Evolutionary conservation across 129 eudicot genomes (phyloP).

Genomic region (Arctium lappa): DNA sequence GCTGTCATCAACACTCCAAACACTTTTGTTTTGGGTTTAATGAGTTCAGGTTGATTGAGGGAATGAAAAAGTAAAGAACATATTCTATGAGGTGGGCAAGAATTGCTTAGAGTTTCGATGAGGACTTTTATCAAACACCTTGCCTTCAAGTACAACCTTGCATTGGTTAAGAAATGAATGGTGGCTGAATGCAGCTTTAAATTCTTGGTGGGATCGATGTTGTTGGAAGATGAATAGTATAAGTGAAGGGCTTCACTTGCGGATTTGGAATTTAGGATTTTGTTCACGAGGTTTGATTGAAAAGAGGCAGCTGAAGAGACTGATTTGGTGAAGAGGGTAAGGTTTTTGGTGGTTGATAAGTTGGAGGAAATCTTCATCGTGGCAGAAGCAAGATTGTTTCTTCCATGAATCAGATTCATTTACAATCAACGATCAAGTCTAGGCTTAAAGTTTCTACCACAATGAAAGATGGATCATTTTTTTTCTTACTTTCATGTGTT

Average conservation of each 20-base stretch:
- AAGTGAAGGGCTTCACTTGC: constrained; percentile 49
- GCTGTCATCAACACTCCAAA: constrained; percentile 66
- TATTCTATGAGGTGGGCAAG: constrained; percentile 38
- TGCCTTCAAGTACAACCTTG: constrained; percentile 59
- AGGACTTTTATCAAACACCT: constrained; percentile 87
- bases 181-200: constrained; percentile 59
- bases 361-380: constrained; percentile 41
- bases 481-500: background rate
- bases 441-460: background rate
- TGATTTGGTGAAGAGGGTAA: constrained; percentile 10
- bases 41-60: constrained; percentile 32
- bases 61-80: constrained; percentile 52
- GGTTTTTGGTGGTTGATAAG: constrained; percentile 1
- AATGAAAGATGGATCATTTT: background rate
- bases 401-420: constrained; percentile 33
- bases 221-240: constrained; percentile 41
- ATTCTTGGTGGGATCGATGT: constrained; percentile 38
- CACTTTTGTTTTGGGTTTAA: constrained; percentile 37
- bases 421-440: background rate
- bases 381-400: constrained; percentile 17
- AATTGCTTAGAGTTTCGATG: constrained; percentile 45
- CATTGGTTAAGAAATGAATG: constrained; percentile 39
- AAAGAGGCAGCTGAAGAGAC: constrained; percentile 31
- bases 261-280: constrained; percentile 53
- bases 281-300: constrained; percentile 30